Conservation (phyloP, 805 yeast species). For the Schwanniomyces polymorphus region DNA sequence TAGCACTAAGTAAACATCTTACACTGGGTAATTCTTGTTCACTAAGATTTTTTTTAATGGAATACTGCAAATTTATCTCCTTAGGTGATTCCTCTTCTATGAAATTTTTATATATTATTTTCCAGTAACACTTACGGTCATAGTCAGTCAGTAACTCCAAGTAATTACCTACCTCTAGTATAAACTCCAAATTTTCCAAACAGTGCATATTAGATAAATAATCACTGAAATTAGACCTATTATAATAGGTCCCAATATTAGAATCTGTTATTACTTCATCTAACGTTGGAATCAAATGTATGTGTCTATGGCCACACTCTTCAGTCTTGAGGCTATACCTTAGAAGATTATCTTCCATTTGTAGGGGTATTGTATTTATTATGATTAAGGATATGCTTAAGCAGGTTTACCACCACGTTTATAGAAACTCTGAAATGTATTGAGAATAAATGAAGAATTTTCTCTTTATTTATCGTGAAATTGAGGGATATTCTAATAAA, state of each 20-base stretch:
- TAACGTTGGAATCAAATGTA: constrained; percentile 4
- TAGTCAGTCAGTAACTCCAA: constrained; percentile 5
- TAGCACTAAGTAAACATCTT: constrained; percentile 12
- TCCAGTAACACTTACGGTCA: constrained; percentile 21
- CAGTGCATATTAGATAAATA: constrained; percentile 32
- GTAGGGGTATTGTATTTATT: neutral
- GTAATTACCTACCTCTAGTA: constrained; percentile 21
- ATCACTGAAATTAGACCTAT: constrained; percentile 17
- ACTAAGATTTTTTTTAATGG: constrained; percentile 16
- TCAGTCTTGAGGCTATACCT: neutral
- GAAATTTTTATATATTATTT: constrained; percentile 22
- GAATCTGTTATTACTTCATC: constrained; percentile 3
- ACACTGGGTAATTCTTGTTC: constrained; percentile 18
- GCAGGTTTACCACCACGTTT: neutral
- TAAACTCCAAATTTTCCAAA: constrained; percentile 36
- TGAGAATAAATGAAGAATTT: too few relatives aligned
- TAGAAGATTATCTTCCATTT: neutral
- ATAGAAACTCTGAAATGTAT: neutral
- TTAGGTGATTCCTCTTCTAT: constrained; percentile 25
- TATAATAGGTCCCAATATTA: neutral
- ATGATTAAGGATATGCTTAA: neutral
- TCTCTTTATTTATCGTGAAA: neutral
- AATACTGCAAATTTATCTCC: constrained; percentile 35
- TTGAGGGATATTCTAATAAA: neutral
- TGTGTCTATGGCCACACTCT: neutral